These are phyloP conservation scores for Ceratocystis lukuohia DNA, from an alignment of 2,329 filamentous ascomycete species.

Conservation along the genomic window DNA sequence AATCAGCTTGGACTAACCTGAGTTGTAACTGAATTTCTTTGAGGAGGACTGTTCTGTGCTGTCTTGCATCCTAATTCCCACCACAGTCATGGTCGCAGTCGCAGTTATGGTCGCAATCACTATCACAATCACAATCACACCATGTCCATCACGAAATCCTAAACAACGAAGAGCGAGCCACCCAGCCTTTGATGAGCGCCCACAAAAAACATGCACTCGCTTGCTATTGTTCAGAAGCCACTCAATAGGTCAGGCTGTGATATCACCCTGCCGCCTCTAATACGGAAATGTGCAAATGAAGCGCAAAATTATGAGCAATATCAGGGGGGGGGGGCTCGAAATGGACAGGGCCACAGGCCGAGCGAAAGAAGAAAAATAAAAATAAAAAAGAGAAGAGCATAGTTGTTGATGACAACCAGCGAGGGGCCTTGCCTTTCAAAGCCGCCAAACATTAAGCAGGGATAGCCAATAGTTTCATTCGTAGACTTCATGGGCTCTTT, in stretches of 20 bases:
- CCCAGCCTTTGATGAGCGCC: background rate
- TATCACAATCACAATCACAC: no score
- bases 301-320: background rate
- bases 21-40: background rate
- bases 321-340: no score
- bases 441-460: background rate
- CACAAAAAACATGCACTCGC: background rate
- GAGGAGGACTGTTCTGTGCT: background rate
- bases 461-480: background rate
- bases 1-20: background rate
- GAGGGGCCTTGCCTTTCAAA: background rate
- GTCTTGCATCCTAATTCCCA: background rate
- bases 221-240: background rate
- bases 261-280: background rate
- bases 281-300: background rate
- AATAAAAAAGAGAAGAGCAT: background rate
- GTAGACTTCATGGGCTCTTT: background rate
- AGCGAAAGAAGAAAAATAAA: background rate
- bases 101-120: no score
- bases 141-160: background rate
- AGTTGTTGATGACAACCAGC: background rate
- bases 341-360: no score
- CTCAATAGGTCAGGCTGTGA: background rate
- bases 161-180: background rate
- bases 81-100: no score